Conservation (phyloP, 805 yeast genomes). For the Tetrapisispora fleetii region DNA sequence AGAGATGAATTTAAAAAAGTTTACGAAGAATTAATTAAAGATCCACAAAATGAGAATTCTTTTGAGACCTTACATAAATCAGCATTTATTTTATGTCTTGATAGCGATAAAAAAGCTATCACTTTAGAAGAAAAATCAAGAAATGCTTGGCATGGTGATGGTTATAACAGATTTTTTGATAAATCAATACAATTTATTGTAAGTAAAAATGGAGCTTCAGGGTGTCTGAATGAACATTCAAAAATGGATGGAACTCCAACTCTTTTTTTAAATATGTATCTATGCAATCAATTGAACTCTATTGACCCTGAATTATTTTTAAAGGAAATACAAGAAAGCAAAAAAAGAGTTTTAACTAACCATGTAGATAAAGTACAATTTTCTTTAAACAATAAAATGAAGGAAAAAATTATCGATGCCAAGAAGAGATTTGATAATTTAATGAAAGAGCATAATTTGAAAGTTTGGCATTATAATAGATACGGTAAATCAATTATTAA, state of each 20-base stretch:
- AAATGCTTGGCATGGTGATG: constrained; percentile 93
- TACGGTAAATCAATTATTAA: constrained; percentile 83
- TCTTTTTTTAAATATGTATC: constrained; percentile 69
- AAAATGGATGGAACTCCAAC: constrained; percentile 98
- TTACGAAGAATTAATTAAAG: constrained; percentile 45
- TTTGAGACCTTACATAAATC: constrained; percentile 63
- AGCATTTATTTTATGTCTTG: constrained; percentile 74
- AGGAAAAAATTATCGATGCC: constrained; percentile 46
- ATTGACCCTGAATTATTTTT: constrained; percentile 31
- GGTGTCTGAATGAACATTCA: constrained; percentile 93
- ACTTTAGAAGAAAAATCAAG: constrained; percentile 77
- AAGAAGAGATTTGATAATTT: constrained; percentile 44
- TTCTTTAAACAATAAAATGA: constrained; percentile 45
- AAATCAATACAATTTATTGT: constrained; percentile 83
- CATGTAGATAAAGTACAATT: constrained; percentile 29
- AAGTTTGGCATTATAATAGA: constrained; percentile 71
- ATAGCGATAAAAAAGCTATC: constrained; percentile 50
- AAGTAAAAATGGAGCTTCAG: constrained; percentile 75
- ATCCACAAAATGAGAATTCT: constrained; percentile 52
- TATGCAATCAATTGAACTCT: constrained; percentile 47
- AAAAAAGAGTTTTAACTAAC: not conserved
- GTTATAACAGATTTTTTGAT: constrained; percentile 82
- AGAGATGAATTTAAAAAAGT: constrained; percentile 71
- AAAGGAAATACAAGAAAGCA: constrained; percentile 4
- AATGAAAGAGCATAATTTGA: constrained; percentile 55